Base-by-base conservation (phyloP, 768 basidiomycete genomes). In the Stropharia rugosoannulata region DNA sequence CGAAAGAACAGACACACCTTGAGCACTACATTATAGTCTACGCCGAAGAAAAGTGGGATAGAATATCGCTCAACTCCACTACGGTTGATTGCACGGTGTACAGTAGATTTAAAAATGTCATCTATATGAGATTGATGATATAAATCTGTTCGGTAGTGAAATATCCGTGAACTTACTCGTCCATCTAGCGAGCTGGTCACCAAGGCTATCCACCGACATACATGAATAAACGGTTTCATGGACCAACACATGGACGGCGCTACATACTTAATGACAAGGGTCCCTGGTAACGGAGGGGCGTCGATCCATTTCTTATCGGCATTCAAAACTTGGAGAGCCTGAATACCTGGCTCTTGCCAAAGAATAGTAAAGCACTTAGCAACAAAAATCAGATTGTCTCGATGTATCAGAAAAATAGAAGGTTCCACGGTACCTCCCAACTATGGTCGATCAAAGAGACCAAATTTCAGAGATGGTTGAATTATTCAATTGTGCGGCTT, bases 41-140 rank as follows among this genome's bases (percentile, higher is more conserved):
- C 88, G 2, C 95, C 93, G 59, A 95, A 94, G 74, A 97, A 96
- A 25, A 95, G 74, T 0, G 95, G 93, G 18, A 95, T 90, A 0
- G 91, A 93, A 68, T 90, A 95, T 22, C 95, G 80, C 16, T 76
- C 73, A 27, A 77, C 72, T 4, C 90, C 89, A 19, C 83, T 84
- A 41, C 84, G 77, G 61, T 95, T 94, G 60, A 92, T 79, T 1
- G 87, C 95, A 42, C 95, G 84, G 69, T 98, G 95, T 1, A 89
- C 77, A 0, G 94, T 95, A 0, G 91, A 94, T 62, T 90, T 92
- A 81, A 95, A 96, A 40, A 93, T 76, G 62, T 90, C 92, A 63
- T 95, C 91, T 95, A 41, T 19, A n/a, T 27, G 25, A 37, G 38
- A 40, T 15, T 53, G 32, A 40, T 45, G 15, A 38, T 11, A 43